These are phyloP conservation scores for Usnea hakonensis DNA, from an alignment of 495 filamentous ascomycete species.

Conservation along the genomic window DNA sequence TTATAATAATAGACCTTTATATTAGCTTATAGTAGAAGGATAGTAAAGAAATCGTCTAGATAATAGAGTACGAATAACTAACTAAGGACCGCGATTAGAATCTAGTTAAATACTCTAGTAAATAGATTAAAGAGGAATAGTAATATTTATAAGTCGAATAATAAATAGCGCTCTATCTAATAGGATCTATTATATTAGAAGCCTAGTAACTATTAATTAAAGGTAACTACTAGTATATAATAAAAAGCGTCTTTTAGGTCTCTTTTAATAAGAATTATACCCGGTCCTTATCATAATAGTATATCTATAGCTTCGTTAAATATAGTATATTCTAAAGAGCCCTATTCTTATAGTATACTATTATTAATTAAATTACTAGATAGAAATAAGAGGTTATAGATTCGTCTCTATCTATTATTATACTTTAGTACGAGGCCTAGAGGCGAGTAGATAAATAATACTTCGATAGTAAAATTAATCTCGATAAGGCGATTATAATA, in stretches of 20 bases:
- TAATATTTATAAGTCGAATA: background rate
- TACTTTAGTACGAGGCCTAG: background rate
- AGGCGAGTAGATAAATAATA: background rate
- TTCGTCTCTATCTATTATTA: background rate
- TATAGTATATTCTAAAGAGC: background rate
- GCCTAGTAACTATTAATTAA: background rate
- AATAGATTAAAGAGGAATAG: background rate
- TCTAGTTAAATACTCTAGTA: background rate
- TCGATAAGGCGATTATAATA: background rate
- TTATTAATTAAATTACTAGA: background rate
- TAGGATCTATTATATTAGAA: background rate
- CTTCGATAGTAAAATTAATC: background rate
- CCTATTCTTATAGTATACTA: background rate
- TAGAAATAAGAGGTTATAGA: background rate
- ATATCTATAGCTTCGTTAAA: background rate
- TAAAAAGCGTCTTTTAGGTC: background rate
- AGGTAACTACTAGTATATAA: background rate
- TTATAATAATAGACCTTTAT: background rate
- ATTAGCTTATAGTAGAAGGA: background rate
- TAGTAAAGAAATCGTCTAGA: background rate
- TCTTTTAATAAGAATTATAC: background rate
- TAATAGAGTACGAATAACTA: background rate
- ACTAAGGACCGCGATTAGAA: background rate
- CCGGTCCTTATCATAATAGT: background rate
- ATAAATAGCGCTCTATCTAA: background rate